Base-by-base conservation (phyloP, 2,329 filamentous ascomycete genomes). In the Rhynchosporium secalis region DNA sequence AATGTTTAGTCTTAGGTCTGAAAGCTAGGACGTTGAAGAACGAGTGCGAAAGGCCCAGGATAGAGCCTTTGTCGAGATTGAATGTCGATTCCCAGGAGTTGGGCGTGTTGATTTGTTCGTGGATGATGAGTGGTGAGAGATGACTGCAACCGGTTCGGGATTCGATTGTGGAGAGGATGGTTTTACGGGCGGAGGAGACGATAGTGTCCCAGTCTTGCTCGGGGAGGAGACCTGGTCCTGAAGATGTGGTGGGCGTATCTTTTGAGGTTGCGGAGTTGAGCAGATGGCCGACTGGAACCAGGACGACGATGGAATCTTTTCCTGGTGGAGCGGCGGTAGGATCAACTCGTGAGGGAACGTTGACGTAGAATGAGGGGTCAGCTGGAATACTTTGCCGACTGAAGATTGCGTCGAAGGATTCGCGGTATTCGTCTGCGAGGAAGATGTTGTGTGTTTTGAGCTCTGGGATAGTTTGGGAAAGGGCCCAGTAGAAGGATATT, bases 391-490 rank as follows among this genome's bases (percentile, higher is more conserved):
- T 76, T 63, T 91, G 86, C 36, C 83, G 77, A 66, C 88, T 85
- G 79, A 92, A 92, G 63, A 92, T 92, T 62, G 83, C 82, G 73
- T 92, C 88, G 70, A 92, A 92, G n/a, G 83, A 87, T 68, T 89
- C 86, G 56, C 80, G 80, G 73, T 91, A 92, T 66, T 88, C 80
- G 68, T 90, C 85, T 2, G 89, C 88, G 6, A 92, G 82, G 77
- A 92, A 92, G 69, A 92, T 90, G 73, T 92, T 92, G 76, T 92
- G 89, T 0, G 86, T 83, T 20, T 81, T 78, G 2, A 92, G 80
- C 73, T 89, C 82, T 0, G 84, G 83, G 1, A 91, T 76, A 57
- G 81, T 79, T 56, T 79, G 77, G 62, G 84, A 79, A 26, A 91
- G 79, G 2, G 84, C 83, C 88, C 88, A 92, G 78, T 91, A 92